A percentile compares a stretch with the other conserved stretches of the same genome.
Evolutionary conservation across 2,329 filamentous ascomycete species (phyloP).

Genomic region (Ascochyta koolunga): DNA sequence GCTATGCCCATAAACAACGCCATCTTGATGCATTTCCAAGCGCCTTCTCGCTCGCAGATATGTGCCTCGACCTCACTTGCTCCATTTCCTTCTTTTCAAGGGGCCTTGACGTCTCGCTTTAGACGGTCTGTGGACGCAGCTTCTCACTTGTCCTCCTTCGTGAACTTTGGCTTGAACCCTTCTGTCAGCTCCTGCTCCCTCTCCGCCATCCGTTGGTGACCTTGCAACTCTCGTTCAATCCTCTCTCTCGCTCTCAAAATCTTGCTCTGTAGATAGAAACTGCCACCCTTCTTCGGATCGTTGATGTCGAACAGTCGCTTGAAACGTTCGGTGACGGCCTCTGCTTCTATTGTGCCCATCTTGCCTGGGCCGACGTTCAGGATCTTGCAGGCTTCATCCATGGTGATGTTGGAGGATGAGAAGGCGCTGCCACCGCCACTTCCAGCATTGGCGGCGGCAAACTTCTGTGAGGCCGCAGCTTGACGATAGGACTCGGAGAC

Average conservation of each 20-base stretch:
- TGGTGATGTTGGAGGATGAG: constrained; percentile 75
- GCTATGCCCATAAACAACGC: constrained; percentile 33
- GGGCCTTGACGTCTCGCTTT: not conserved
- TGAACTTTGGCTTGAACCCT: constrained; percentile 94
- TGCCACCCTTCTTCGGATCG: constrained; percentile 92
- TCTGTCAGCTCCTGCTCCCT: constrained; percentile 79
- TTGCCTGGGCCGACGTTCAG: constrained; percentile 91
- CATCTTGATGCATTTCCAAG: constrained; percentile 27
- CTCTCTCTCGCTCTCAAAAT: constrained; percentile 88
- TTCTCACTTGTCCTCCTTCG: constrained; percentile 67
- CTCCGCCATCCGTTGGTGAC: constrained; percentile 71
- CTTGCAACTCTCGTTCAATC: constrained; percentile 83
- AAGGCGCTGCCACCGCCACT: constrained; percentile 56
- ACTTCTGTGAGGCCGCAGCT: constrained; percentile 84
- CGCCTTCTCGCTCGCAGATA: not conserved
- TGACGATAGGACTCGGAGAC: constrained; percentile 96
- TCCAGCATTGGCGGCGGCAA: constrained; percentile 72
- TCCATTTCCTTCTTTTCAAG: not conserved
- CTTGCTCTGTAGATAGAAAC: constrained; percentile 98
- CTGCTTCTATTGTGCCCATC: constrained; percentile 76
- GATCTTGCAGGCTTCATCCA: constrained; percentile 97
- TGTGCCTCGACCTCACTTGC: not conserved
- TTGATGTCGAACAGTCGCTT: constrained; percentile 95
- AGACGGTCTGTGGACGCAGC: not conserved
- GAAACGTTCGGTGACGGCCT: constrained; percentile 83